Conservation (phyloP, 345 rosid species). For the Lepidium africanum region DNA sequence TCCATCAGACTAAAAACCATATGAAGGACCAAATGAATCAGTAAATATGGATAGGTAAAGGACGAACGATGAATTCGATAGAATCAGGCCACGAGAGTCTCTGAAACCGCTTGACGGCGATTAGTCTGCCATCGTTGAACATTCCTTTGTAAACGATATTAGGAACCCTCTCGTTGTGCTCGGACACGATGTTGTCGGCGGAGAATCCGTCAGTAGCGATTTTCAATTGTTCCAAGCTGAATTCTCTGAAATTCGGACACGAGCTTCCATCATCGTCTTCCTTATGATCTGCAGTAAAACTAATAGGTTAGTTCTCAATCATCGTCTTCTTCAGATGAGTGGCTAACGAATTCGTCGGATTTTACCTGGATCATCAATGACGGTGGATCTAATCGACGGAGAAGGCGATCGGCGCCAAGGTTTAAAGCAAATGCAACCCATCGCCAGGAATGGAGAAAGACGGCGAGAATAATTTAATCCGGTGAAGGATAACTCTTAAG, state of each 20-base stretch:
- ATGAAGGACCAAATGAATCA: not conserved
- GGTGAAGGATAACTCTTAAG: conserved; percentile 1
- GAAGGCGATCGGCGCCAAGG: conserved; percentile 17
- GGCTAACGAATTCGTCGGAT: not conserved
- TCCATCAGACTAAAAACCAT: not conserved
- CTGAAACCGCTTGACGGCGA: conserved; percentile 90
- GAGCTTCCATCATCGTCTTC: not conserved
- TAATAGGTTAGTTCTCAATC: conserved; percentile 12
- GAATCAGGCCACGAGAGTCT: conserved; percentile 89
- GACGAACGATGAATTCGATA: conserved; percentile 78
- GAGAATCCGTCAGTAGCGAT: conserved; percentile 72
- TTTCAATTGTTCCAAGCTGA: conserved; percentile 57
- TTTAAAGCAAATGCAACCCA: conserved; percentile 28
- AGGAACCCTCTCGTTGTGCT: conserved; percentile 93
- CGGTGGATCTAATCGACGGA: conserved; percentile 14
- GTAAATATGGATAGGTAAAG: not conserved
- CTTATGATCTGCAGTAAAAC: not conserved
- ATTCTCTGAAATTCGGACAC: conserved; percentile 64
- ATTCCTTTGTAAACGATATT: conserved; percentile 83
- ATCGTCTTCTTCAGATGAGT: not conserved
- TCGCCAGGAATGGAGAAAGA: conserved; percentile 7
- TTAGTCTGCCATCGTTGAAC: conserved; percentile 44
- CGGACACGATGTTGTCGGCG: conserved; percentile 78
- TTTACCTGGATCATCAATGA: conserved; percentile 17
- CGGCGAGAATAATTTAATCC: not conserved